Conservation (phyloP, 345 rosid genomes). For the Angophora floribunda region DNA sequence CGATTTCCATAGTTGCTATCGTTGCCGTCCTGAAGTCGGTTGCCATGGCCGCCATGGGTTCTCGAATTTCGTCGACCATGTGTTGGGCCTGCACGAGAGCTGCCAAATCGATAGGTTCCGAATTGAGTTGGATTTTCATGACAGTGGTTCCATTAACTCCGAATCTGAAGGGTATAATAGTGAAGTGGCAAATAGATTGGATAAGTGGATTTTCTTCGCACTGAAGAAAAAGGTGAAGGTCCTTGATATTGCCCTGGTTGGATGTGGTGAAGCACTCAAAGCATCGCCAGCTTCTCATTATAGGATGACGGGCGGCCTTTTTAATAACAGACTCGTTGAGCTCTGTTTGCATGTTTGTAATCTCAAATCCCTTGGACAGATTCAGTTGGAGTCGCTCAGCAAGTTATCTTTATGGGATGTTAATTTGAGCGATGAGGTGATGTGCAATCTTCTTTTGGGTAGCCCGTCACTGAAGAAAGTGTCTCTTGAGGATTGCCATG, state of each 20-base stretch:
- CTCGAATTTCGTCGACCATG: background rate
- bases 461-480: background rate
- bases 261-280: background rate
- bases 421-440: background rate
- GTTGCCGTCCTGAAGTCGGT: background rate
- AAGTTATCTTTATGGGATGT: background rate
- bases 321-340: background rate
- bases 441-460: background rate
- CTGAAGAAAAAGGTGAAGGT: background rate
- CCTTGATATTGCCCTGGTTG: background rate
- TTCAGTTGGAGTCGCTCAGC: background rate
- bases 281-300: background rate
- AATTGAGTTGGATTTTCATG: background rate
- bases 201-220: background rate
- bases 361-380: background rate
- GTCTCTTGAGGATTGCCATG: background rate
- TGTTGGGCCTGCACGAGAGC: background rate
- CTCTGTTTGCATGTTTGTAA: background rate
- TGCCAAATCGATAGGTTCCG: background rate
- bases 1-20: background rate
- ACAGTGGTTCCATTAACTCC: background rate
- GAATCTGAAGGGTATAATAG: background rate
- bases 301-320: background rate
- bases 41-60: background rate
- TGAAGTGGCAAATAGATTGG: background rate